Evolutionary conservation across 2,329 filamentous ascomycete genomes (phyloP), one percentile per base, ranked within the genome.

Genomic region (Ophiostoma fasciatum): DNA sequence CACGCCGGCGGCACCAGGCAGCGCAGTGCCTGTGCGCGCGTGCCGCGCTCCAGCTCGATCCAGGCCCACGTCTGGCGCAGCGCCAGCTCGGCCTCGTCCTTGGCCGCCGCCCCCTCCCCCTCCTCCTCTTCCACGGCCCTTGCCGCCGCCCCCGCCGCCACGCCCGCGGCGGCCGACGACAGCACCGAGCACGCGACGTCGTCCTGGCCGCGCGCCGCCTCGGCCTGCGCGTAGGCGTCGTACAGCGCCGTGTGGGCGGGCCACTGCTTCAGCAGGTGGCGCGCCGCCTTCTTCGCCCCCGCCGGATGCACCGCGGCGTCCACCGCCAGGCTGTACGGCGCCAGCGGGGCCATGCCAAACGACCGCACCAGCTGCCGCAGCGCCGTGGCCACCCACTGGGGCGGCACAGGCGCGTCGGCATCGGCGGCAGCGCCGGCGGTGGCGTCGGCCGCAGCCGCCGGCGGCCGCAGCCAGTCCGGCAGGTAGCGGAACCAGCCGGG

Each of bases 181-280:
- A 88, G 69, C 0, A 90, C 74, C 35, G 71, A 74, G 17, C 64
- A 58, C 5, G 79, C 76, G 31, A 72, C 60, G 1, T 70, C 62
- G 2, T 51, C 45, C 18, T 78, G 76, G 0, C 65, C 71, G 21
- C 66, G 66, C 2, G 62, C 60, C 45, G 58, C 64, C 53, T 93
- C 82, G 4, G 84, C 71, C 12, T 83, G 57, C 0, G 79, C 82
- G 49, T 88, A 93, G 0, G 76, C 73, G 45, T 84, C 80, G 55
- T 92, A 94, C 1, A 94, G 60, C 12, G 64, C 60, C 4, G 82
- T 52, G 46, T 74, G 78, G 1, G 71, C 63, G 0, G 75, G 63
- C 37, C 72, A 69, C 32, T 64, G 65, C 49, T 81, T 88, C n/a
- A 94, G 56, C 0, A 93, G 59, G 7, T 58, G 56, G 48, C 83